Percentiles rank a stretch among this genome's conserved stretches.
These are phyloP conservation scores for Rhododendron williamsianum DNA, from an alignment of 148 eudicot species.

Conservation along the genomic window DNA sequence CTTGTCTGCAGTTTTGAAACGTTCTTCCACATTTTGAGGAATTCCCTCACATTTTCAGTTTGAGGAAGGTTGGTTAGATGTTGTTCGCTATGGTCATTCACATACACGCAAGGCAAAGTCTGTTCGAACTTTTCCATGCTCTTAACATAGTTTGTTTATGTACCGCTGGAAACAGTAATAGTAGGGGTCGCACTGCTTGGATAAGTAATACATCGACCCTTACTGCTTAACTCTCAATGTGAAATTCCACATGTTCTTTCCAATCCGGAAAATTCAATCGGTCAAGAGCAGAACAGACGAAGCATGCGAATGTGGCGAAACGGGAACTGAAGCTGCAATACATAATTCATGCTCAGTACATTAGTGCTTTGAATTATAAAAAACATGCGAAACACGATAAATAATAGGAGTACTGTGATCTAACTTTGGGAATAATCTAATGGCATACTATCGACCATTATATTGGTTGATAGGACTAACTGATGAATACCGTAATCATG, in stretches of 20 bases:
- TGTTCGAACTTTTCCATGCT: no score
- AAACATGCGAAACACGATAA: not conserved
- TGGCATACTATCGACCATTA: not conserved
- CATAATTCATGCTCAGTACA: not conserved
- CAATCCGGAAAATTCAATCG: not conserved
- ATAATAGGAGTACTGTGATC: not conserved
- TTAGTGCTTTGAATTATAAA: not conserved
- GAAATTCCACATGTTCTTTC: not conserved
- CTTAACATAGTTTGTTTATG: no score
- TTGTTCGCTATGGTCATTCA: no score
- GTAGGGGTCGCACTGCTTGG: no score
- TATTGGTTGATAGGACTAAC: not conserved
- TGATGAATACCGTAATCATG: no score
- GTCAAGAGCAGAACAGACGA: not conserved
- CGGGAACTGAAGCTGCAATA: not conserved
- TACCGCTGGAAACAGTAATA: no score
- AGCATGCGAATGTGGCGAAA: not conserved
- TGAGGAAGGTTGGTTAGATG: no score
- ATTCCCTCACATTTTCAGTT: no score
- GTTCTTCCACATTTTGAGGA: no score
- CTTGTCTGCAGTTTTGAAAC: no score
- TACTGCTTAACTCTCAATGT: not conserved
- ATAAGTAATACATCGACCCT: no score
- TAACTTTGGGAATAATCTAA: not conserved
- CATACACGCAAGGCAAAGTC: no score